Evolutionary conservation across 345 rosid species (phyloP).

Genomic region (Citrus inodora): DNA sequence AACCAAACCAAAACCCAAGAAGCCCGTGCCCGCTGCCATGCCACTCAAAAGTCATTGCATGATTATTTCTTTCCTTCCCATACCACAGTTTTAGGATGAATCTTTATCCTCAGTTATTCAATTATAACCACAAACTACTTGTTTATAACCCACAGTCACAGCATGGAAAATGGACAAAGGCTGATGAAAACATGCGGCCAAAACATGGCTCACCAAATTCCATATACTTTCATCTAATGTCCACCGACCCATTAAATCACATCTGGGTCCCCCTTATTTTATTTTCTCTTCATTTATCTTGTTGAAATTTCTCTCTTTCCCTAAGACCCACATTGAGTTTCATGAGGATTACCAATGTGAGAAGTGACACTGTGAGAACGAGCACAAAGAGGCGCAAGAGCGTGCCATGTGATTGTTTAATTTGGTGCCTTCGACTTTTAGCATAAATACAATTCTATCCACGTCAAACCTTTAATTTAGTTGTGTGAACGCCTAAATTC

Average conservation of each 20-base stretch:
- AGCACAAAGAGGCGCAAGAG: not conserved
- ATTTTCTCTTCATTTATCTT: not conserved
- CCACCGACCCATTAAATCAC: not conserved
- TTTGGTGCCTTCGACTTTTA: not conserved
- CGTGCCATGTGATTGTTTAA: constrained; percentile 11
- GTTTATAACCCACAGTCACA: not conserved
- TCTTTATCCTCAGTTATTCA: too few relatives aligned
- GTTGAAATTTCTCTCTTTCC: not conserved
- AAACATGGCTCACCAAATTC: constrained; percentile 4
- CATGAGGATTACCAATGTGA: not conserved
- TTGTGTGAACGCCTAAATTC: not conserved
- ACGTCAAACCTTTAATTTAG: not conserved
- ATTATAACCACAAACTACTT: too few relatives aligned
- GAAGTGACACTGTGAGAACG: not conserved
- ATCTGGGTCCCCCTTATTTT: not conserved
- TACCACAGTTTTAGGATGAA: not conserved
- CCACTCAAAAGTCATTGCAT: not conserved
- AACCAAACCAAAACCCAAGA: not conserved
- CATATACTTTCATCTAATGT: not conserved
- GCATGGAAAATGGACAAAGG: not conserved
- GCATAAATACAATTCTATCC: not conserved
- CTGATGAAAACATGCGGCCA: constrained; percentile 6
- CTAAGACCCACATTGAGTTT: not conserved
- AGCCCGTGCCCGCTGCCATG: not conserved
- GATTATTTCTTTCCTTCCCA: not conserved